Base-by-base conservation (phyloP, 2,329 filamentous ascomycete genomes). In the Aspergillus proliferans region DNA sequence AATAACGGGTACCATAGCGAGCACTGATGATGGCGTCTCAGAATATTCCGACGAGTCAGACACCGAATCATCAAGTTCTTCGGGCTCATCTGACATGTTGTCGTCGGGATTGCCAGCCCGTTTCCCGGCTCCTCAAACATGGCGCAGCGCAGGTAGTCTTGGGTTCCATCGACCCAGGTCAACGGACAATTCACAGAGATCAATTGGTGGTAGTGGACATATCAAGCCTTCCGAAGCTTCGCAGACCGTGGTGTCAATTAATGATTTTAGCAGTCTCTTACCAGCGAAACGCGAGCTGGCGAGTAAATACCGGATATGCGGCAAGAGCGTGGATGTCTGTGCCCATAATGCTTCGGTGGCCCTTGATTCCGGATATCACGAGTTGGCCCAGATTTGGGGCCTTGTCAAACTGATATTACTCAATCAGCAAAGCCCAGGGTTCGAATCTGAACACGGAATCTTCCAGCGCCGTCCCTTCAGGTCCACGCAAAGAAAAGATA, bases 341-440 rank as follows among this genome's bases (percentile, higher is more conserved):
- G 76, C 81, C 41, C 86, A 94, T 60, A 98, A 98, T 66, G 88
- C 90, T 7, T 71, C 72, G 1, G 83, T 94, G 42, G 91, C 92
- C 7, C 78, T 83, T 56, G 84, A 82, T 53, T 78, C 86, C 57
- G 87, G 85, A 4, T 80, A 82, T 54, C 67, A 76, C 12, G 88
- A 95, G 54, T 70, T 94, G 26, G 85, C 86, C 22, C 82, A 89
- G 57, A 81, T 95, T 6, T 98, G 93, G 93, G 82, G 81, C 44
- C 85, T 96, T 55, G 76, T 89, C 47, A 85, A 82, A 15, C 74
- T 96, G 50, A 76, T 97, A 5, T 73, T 97, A 42, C 83, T 84
- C 55, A 86, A 87, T 57, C 83, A 88, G 41, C 84, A 91, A 24
- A 87, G 86, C 1, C 72, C 92, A 3, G 79, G 86, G 57, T 71